Conservation (phyloP, 2,329 filamentous ascomycete species). For the Verticillium zaregamsianum region DNA sequence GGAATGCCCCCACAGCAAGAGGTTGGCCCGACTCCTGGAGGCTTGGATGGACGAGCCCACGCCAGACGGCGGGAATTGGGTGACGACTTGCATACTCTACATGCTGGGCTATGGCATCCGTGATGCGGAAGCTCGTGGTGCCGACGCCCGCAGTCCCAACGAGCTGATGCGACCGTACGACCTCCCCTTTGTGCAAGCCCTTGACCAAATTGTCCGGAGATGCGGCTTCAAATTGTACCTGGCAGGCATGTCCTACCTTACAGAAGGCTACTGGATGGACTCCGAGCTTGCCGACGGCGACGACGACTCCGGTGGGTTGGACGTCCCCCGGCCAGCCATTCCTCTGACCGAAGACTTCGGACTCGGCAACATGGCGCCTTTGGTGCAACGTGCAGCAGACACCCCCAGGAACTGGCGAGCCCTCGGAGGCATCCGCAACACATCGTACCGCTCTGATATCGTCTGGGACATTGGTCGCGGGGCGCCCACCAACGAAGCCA, state of each 20-base stretch:
- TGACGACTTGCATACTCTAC: background rate
- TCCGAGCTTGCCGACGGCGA: background rate
- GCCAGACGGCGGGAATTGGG: background rate
- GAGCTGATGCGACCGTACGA: background rate
- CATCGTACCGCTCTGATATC: background rate
- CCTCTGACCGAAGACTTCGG: background rate
- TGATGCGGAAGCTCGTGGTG: background rate
- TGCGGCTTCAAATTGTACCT: background rate
- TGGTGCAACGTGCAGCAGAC: background rate
- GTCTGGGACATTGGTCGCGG: background rate
- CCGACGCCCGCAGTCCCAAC: background rate
- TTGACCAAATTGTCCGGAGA: background rate
- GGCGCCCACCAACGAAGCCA: background rate
- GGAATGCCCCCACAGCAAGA: background rate
- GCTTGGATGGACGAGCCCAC: background rate
- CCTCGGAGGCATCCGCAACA: background rate
- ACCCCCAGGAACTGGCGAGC: background rate
- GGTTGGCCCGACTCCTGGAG: background rate
- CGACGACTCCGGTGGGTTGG: background rate
- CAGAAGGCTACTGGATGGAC: background rate
- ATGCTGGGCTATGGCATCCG: background rate
- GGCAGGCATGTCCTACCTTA: background rate
- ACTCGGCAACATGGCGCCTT: background rate
- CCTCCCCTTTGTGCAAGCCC: background rate
- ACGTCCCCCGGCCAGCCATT: background rate